Evolutionary conservation across 106 monocot species (phyloP), one percentile per base, ranked within the genome.

Genomic region (Posidonia australis): DNA sequence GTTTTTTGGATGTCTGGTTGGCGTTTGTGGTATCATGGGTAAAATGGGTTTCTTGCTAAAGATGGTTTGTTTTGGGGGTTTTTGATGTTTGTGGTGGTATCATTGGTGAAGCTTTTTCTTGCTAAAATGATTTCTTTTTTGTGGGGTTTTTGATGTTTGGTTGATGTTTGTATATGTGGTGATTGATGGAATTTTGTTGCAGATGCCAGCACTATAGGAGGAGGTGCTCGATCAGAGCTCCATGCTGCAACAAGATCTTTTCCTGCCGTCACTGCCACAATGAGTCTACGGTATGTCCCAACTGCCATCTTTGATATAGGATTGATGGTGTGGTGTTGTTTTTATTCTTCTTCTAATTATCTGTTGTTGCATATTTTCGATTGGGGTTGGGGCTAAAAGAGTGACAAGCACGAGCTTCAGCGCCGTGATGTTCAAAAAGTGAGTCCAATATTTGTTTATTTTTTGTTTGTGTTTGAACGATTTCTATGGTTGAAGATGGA

Each of bases 221-320:
- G 69, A 81, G 87, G 53, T 92, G 92, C 72, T 77, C 67, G 76
- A 92, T 92, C 60, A 74, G 83, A 54, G 92, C 92, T 9, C 87
- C 92, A 4, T 92, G 92, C 59, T 92, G 92, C 72, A 69, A 83
- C 29, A 76, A 87, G 67, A 45, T 87, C 56, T 92, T 87, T 72
- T 0, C 41, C 59, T 92, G 92, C 71, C 87, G 92, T 63, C 92
- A 87, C 62, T 92, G 92, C 76, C 92, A 92, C 73, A 92, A 92
- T 49, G 87, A 87, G 54, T 80, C 79, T 41, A 87, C 77, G 32
- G 92, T 92, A 84, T 66, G 47, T 46, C 6, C 32, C 46, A 10
- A 44, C 51, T 44, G n/a, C 41, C 36, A 36, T 42, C 10, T 49
- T 1, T 19, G 51, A 19, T 51, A 14, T 21, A 9, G 17, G 19